Conservation (phyloP, 2,329 filamentous ascomycete species). For the Trichoderma sp. region DNA sequence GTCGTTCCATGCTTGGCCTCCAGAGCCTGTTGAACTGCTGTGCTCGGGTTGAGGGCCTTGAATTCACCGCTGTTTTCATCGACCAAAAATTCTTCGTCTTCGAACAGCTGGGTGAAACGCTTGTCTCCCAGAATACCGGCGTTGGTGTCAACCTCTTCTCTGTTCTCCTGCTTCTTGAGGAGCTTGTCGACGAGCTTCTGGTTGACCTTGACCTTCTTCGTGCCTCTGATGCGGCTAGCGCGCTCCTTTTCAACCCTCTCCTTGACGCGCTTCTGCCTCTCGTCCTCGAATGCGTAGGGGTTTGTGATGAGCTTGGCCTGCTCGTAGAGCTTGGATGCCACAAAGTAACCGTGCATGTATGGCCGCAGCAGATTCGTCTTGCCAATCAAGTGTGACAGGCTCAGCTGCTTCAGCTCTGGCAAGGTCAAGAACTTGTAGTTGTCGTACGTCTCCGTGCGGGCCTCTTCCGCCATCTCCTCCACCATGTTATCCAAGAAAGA, state of each 20-base stretch:
- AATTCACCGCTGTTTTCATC: constrained; percentile 91
- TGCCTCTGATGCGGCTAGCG: constrained; percentile 89
- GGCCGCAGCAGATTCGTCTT: constrained; percentile 87
- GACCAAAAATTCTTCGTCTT: constrained; percentile 89
- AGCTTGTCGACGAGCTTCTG: constrained; percentile 75
- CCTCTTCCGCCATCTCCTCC: constrained; percentile 94
- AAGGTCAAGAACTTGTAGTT: constrained; percentile 98
- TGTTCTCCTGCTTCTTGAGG: constrained; percentile 65
- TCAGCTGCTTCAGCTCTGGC: constrained; percentile 81
- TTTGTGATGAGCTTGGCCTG: constrained; percentile 91
- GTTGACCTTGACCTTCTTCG: constrained; percentile 98
- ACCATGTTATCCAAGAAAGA: constrained; percentile 96
- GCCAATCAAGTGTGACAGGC: constrained; percentile 84
- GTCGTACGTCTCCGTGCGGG: constrained; percentile 83
- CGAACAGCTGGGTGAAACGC: constrained; percentile 86
- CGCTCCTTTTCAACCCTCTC: constrained; percentile 97
- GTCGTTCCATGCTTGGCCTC: constrained; percentile 42
- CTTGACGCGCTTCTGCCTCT: constrained; percentile 85
- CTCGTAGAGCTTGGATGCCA: constrained; percentile 92
- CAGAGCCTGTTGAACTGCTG: constrained; percentile 48
- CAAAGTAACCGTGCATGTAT: constrained; percentile 99
- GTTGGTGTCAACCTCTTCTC: constrained; percentile 58
- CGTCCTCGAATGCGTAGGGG: constrained; percentile 90
- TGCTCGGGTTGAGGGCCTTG: constrained; percentile 85
- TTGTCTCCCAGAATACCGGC: constrained; percentile 76